phyloP scores from a whole-genome alignment of 306 rosid species.

The Casuarina cunninghamiana region DNA sequence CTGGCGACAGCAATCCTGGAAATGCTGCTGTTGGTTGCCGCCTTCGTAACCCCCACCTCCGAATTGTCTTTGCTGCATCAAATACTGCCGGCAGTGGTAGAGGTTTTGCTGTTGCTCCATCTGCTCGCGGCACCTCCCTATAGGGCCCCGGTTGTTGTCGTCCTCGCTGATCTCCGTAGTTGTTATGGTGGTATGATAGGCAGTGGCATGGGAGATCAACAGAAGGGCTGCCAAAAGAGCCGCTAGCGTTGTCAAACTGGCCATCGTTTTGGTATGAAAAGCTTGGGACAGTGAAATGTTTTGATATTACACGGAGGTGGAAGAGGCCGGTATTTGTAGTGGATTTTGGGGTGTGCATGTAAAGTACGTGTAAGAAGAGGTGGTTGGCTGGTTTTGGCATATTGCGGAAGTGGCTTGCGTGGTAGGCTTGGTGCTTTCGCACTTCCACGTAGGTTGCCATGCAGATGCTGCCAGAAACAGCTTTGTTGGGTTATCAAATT shows the following conservation, averaged over 20 bases:
- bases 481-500: too few species aligned
- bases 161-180: not conserved
- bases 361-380: conserved; percentile 7
- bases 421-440: not conserved
- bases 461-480: not conserved
- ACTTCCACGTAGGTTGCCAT: conserved; percentile 1
- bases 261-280: not conserved
- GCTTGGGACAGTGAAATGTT: not conserved
- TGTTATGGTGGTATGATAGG: not conserved
- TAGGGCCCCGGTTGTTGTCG: too few species aligned
- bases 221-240: not conserved
- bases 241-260: not conserved
- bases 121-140: not conserved
- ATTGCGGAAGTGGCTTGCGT: not conserved
- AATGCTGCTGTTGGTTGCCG: conserved; percentile 1
- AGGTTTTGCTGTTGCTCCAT: not conserved
- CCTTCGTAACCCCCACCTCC: not conserved
- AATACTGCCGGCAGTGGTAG: not conserved
- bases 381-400: not conserved
- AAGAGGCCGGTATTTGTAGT: not conserved
- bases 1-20: not conserved
- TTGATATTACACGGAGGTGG: not conserved
- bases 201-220: not conserved
- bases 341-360: conserved; percentile 13
- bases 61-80: not conserved